phyloP scores from a whole-genome alignment of 768 basidiomycete genomes.

The Leccinum olivaceopallidum region DNA sequence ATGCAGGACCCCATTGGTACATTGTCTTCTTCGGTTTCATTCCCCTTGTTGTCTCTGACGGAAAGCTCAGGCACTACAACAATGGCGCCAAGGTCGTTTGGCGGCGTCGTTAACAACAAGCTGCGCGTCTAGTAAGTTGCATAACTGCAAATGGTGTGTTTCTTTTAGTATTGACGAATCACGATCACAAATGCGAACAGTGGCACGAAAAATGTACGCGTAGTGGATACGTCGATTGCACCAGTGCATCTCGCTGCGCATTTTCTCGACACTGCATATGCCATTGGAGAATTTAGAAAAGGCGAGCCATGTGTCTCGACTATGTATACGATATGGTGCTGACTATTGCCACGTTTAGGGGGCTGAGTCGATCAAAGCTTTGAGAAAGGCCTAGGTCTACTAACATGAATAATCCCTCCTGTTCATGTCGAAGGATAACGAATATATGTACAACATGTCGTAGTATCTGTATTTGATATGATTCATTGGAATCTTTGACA shows the following conservation, averaged over 20 bases:
- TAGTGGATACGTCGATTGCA: constrained; percentile 19
- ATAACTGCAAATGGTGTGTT: neutral
- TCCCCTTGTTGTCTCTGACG: neutral
- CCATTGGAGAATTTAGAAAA: constrained; percentile 22
- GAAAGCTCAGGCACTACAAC: constrained; percentile 15
- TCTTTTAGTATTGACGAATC: neutral
- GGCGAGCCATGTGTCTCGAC: neutral
- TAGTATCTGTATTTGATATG: neutral
- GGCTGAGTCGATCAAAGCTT: constrained; percentile 12
- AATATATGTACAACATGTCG: neutral
- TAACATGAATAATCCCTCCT: neutral
- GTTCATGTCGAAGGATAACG: neutral
- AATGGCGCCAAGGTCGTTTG: constrained; percentile 20
- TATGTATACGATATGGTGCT: neutral
- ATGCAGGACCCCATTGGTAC: constrained; percentile 18
- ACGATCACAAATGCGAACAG: neutral
- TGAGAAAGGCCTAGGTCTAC: neutral
- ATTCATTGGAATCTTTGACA: neutral
- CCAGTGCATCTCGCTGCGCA: constrained; percentile 18
- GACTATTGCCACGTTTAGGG: constrained; percentile 8
- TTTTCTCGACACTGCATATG: constrained; percentile 20
- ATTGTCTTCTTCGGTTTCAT: neutral
- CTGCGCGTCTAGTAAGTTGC: constrained; percentile 18
- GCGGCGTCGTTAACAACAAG: constrained; percentile 20
- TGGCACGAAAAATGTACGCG: constrained; percentile 19